These are phyloP conservation scores for Lactarius hengduanensis DNA, from an alignment of 768 basidiomycete genomes.

Conservation along the genomic window DNA sequence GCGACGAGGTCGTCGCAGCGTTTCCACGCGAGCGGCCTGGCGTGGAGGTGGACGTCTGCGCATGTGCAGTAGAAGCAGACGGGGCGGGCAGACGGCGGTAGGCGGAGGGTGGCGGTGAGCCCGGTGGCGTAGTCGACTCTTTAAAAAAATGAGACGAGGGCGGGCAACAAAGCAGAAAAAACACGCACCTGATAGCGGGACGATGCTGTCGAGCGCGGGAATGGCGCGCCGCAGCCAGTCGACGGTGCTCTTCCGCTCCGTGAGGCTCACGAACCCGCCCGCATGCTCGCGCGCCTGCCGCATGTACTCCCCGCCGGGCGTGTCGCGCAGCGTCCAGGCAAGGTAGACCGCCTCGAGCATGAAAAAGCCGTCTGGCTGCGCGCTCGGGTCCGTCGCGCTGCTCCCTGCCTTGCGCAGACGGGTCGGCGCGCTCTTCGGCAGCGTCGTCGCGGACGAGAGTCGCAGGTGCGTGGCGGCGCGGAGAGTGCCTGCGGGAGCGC, in stretches of 20 bases:
- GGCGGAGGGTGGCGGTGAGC: conserved; percentile 42
- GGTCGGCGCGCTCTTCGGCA: conserved; percentile 76
- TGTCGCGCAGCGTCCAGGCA: conserved; percentile 77
- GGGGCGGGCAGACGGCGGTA: conserved; percentile 15
- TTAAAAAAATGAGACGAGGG: not conserved
- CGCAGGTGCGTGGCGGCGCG: conserved; percentile 63
- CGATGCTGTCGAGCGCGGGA: conserved; percentile 49
- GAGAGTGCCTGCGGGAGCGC: conserved; percentile 47
- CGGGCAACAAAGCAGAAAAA: not conserved
- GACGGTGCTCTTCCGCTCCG: conserved; percentile 81
- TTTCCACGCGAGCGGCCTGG: conserved; percentile 27
- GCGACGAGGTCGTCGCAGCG: conserved; percentile 30
- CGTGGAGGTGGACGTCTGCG: conserved; percentile 23
- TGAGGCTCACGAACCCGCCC: conserved; percentile 78
- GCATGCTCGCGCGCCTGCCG: conserved; percentile 72
- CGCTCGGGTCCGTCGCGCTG: conserved; percentile 40
- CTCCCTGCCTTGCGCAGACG: conserved; percentile 70
- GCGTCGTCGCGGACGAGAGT: conserved; percentile 47
- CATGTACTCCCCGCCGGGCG: conserved; percentile 83
- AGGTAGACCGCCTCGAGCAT: conserved; percentile 79
- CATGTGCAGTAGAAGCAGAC: conserved; percentile 29
- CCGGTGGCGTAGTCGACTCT: conserved; percentile 62
- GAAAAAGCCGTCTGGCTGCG: conserved; percentile 59
- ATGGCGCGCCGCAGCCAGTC: conserved; percentile 77
- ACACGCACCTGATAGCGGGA: conserved; percentile 45